Conservation (phyloP, 1,139 yeast genomes). For the Yamadazyma sp. region DNA sequence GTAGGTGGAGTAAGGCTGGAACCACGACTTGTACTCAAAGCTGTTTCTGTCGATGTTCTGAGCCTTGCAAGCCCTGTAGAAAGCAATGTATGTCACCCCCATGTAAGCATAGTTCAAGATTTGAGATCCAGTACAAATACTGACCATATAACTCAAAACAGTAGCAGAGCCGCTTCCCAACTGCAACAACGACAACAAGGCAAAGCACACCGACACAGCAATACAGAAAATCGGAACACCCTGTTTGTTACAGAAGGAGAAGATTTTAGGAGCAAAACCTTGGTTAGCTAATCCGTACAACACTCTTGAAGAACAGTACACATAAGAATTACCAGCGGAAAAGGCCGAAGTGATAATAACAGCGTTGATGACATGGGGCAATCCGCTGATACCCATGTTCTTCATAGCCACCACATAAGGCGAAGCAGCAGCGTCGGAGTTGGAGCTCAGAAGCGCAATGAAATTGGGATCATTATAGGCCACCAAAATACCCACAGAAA, state of each 20-base stretch:
- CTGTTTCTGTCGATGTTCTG: slow-evolving; percentile 64
- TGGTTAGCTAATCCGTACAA: slow-evolving; percentile 35
- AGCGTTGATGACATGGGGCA: slow-evolving; percentile 40
- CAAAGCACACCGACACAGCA: slow-evolving; percentile 60
- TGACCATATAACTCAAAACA: slow-evolving; percentile 75
- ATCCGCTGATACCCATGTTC: slow-evolving; percentile 31
- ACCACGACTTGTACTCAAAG: slow-evolving; percentile 71
- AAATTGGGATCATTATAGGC: slow-evolving; percentile 39
- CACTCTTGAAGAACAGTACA: slow-evolving; percentile 40
- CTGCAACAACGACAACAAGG: slow-evolving; percentile 57
- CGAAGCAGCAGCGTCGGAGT: slow-evolving; percentile 34
- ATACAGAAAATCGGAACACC: slow-evolving; percentile 43
- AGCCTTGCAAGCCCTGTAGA: slow-evolving; percentile 58
- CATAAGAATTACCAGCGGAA: slow-evolving; percentile 43
- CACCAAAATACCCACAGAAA: slow-evolving; percentile 37
- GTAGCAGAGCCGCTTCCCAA: slow-evolving; percentile 55
- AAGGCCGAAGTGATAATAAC: slow-evolving; percentile 28
- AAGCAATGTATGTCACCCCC: slow-evolving; percentile 56
- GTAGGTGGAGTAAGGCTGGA: slow-evolving; percentile 72
- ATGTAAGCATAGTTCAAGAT: slow-evolving; percentile 68
- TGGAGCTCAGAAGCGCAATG: slow-evolving; percentile 19
- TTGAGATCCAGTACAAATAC: slow-evolving; percentile 75
- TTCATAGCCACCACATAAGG: slow-evolving; percentile 47
- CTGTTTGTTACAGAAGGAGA: slow-evolving; percentile 28
- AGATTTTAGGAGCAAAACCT: slow-evolving; percentile 38